Evolutionary conservation across 768 basidiomycete species (phyloP), one percentile per base, ranked within the genome.

Genomic region (Termitomyces sp.): DNA sequence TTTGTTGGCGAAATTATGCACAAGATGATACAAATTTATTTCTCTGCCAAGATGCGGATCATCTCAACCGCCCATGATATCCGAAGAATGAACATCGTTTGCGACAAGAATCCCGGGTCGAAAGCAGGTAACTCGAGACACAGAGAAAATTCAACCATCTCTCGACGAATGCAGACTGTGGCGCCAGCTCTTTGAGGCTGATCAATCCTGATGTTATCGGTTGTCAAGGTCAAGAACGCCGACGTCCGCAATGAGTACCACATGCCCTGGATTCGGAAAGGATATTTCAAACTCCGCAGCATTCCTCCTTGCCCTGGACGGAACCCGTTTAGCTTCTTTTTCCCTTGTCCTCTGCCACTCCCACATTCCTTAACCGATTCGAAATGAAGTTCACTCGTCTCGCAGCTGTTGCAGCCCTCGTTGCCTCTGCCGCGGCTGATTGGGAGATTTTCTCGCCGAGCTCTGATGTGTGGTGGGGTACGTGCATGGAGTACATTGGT

Each of bases 391-490:
- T 63, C 67, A 53, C 68, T 63, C 62, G 59, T 72, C 59, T 64
- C 59, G 61, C 73, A 31, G 62, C 67, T 46, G 57, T 74, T 57
- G 71, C 74, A 53, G 71, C 79, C 60, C 62, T 80, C 63, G 57
- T 67, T 52, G 66, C 68, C 59, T 63, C 72, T 42, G 74, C 70
- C 42, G 66, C 69, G 59, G 78, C 78, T 8, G 69, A 75, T 59
- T 70, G 84, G 55, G 33, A 62, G 41, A 70, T 87, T 71, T 69
- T 75, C 45, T 63, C 67, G 42, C 85, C 85, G 2, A 71, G 73
- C 33, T 64, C 73, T 1, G 51, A 69, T 61, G 64, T 70, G 8
- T 87, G 85, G 85, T 87, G 85, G 85, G 80, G 85, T 87, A 57
- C 50, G 82, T 76, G 2, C 14, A 0, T n/a, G 26, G 14, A 7